These are phyloP conservation scores for Candida freyschussii DNA, from an alignment of 1,139 yeast species.

Conservation along the genomic window DNA sequence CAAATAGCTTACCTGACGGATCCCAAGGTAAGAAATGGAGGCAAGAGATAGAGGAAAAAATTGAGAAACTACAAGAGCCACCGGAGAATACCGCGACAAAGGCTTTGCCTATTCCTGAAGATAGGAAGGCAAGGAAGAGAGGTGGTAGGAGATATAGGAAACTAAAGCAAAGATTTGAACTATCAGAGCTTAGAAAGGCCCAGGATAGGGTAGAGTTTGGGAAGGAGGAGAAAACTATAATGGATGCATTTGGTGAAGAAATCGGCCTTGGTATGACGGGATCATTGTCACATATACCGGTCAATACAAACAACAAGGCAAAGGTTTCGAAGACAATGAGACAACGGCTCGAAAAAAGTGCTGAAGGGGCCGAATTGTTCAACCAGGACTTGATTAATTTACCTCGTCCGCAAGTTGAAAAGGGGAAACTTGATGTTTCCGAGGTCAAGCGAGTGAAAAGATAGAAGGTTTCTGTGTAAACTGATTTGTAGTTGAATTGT, in stretches of 20 bases:
- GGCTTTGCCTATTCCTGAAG: slow-evolving; percentile 82
- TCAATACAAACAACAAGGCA: slow-evolving; percentile 42
- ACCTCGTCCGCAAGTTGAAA: no score
- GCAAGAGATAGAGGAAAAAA: slow-evolving; percentile 53
- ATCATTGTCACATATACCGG: slow-evolving; percentile 19
- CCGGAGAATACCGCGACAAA: slow-evolving; percentile 66
- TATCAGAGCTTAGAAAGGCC: slow-evolving; percentile 77
- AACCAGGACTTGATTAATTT: slow-evolving; percentile 20
- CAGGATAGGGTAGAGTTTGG: slow-evolving; percentile 87
- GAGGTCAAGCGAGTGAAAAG: slow-evolving; percentile 7
- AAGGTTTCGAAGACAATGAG: slow-evolving; percentile 52
- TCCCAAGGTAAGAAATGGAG: slow-evolving; percentile 53
- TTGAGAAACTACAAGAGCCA: slow-evolving; percentile 72
- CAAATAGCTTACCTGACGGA: slow-evolving; percentile 43
- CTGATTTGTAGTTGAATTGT: no score
- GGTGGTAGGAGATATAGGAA: slow-evolving; percentile 83
- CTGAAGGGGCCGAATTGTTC: slow-evolving; percentile 13
- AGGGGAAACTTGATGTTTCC: neutral
- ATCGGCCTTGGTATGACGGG: slow-evolving; percentile 77
- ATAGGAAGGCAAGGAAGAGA: slow-evolving; percentile 71
- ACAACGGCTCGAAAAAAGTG: slow-evolving; percentile 34
- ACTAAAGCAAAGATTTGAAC: slow-evolving; percentile 72
- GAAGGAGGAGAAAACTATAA: slow-evolving; percentile 55
- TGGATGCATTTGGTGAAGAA: slow-evolving; percentile 72
- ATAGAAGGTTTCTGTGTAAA: no score